Evolutionary conservation across 257 asterid genomes (phyloP).

Genomic region (Solanum virginianum): DNA sequence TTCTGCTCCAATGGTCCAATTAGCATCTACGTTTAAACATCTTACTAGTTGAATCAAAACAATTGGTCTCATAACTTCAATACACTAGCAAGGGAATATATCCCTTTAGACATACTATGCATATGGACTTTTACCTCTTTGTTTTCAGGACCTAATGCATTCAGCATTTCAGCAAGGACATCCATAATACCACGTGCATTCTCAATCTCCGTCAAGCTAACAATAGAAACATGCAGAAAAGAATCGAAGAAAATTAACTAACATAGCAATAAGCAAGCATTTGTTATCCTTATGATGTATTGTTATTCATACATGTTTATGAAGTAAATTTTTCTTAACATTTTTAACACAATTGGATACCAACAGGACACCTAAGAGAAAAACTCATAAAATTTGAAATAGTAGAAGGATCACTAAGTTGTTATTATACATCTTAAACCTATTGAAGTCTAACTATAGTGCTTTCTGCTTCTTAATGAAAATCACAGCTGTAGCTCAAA

Average conservation of each 20-base stretch:
- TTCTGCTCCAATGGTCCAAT: neutral
- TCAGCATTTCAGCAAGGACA: constrained; percentile 15
- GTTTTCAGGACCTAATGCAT: constrained; percentile 77
- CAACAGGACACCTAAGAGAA: neutral
- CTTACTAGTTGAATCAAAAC: neutral
- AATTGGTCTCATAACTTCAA: neutral
- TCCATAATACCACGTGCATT: constrained; percentile 67
- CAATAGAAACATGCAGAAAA: constrained; percentile 1
- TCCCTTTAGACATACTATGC: neutral
- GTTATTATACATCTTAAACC: neutral
- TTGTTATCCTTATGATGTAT: neutral
- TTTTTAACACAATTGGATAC: neutral
- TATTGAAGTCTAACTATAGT: neutral
- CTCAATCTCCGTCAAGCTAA: constrained; percentile 84
- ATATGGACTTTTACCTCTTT: constrained; percentile 52
- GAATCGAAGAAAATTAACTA: neutral
- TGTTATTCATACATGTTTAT: neutral
- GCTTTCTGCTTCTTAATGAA: neutral
- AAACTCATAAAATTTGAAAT: neutral
- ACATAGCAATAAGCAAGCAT: neutral
- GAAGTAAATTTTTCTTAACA: neutral
- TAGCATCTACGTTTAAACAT: neutral
- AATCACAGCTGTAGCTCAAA: neutral
- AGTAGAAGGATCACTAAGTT: neutral
- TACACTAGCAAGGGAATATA: neutral